Base-by-base conservation (phyloP, 2,329 filamentous ascomycete genomes). In the Colletotrichum eremochloae region DNA sequence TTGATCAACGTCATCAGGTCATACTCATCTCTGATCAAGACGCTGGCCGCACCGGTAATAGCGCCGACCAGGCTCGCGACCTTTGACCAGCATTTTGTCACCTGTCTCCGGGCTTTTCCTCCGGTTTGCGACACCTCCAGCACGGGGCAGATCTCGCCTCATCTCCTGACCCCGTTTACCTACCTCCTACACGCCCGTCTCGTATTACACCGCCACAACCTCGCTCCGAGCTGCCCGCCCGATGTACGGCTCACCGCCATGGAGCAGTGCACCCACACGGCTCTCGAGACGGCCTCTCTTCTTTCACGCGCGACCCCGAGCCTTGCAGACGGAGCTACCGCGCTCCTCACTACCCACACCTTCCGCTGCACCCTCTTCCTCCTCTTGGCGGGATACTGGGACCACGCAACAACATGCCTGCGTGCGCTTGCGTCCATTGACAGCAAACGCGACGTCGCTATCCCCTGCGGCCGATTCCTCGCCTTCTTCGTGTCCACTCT, bases 301-400 rank as follows among this genome's bases (percentile, higher is more conserved):
- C 86, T 98, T 15, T 89, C 90, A 12, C 90, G 96, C 62, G 86
- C 85, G 79, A 88, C 88, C 36, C 83, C 87, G 3, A 86, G 88
- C 12, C 84, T 95, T 1, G 87, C 89, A 5, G 89, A 91, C 44
- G 89, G 91, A 14, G 91, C 94, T 3, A 94, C 92, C 1, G 90
- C 92, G 5, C 89, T 96, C 76, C 86, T 97, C 11, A 93, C 94
- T 68, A 91, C 90, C 18, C 96, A 98, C 79, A 87, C 97, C 56
- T 98, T 97, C 90, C 92, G 96, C 31, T 97, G 93, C 78, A 88
- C 93, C 1, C 86, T 98, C 0, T 91, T 98, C 68, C 85, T 98
- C 5, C 88, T 96, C 31, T 89, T 97, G 63, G 89, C 90, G 1
- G 91, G 91, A 53, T 91, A 94, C 63, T 93, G 92, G 78, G 89